These are phyloP conservation scores for Saposhnikovia divaricata DNA, from an alignment of 129 eudicot species.

Conservation along the genomic window DNA sequence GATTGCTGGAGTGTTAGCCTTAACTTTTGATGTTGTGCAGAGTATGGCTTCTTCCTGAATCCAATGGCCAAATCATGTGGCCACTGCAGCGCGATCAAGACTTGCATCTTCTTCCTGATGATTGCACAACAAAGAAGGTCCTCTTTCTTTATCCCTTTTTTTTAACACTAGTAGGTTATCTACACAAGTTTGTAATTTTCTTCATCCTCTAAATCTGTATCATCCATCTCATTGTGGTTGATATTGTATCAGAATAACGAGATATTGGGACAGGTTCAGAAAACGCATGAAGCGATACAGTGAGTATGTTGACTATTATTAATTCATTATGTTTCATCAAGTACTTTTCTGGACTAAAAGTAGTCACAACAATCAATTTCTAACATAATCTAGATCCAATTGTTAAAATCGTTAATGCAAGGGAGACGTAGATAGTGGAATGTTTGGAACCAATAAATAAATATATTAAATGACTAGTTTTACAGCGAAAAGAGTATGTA, in stretches of 20 bases:
- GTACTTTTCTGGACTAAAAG: not conserved
- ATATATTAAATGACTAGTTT: not conserved
- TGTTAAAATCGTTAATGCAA: not conserved
- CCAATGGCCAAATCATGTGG: conserved; percentile 22
- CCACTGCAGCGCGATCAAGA: conserved; percentile 29
- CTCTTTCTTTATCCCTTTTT: not conserved
- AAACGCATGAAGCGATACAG: conserved; percentile 55
- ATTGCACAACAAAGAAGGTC: conserved; percentile 47
- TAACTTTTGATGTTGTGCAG: conserved; percentile 18
- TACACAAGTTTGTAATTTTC: not conserved
- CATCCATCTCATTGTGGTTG: conserved; percentile 6
- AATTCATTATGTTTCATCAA: not conserved
- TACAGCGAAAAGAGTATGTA: not conserved
- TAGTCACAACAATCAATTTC: not conserved
- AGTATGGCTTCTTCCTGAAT: conserved; percentile 39
- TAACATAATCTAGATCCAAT: not conserved
- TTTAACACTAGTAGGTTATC: not conserved
- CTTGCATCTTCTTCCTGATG: conserved; percentile 27
- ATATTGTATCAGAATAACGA: conserved; percentile 30
- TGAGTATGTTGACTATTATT: conserved; percentile 17
- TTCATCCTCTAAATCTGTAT: not conserved
- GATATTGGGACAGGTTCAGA: conserved; percentile 40
- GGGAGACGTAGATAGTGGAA: too few relatives aligned
- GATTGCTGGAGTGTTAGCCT: not conserved
- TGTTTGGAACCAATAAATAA: not conserved